These are phyloP conservation scores for Blepharisma japonicum DNA, from an alignment of 73 alveolate genomes.

Conservation along the genomic window DNA sequence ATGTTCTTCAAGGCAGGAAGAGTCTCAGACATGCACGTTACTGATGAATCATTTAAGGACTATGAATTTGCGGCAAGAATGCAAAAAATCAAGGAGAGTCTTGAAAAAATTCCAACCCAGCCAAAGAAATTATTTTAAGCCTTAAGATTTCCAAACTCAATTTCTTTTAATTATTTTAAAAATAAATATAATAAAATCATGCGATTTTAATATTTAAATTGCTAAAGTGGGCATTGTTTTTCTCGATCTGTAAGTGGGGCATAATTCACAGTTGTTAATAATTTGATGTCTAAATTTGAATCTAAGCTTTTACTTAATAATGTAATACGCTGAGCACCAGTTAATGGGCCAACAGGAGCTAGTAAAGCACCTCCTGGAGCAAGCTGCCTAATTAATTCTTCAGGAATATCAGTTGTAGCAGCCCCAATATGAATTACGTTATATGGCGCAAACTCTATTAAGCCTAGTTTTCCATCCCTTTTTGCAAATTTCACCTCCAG, in stretches of 20 bases:
- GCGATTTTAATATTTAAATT: no score
- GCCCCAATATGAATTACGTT: conserved; percentile 86
- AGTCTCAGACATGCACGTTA: no score
- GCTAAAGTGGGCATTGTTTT: conserved; percentile 7
- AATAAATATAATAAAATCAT: no score
- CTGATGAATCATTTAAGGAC: no score
- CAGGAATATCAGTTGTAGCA: conserved; percentile 44
- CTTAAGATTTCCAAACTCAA: no score
- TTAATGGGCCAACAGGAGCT: conserved; percentile 59
- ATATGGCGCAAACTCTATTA: conserved; percentile 60
- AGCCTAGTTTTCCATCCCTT: conserved; percentile 77
- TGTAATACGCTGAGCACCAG: conserved; percentile 6
- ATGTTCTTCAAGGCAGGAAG: no score
- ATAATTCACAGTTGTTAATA: background rate
- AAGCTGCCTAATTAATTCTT: conserved; percentile 36
- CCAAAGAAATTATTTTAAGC: no score
- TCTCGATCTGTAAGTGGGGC: conserved; percentile 28
- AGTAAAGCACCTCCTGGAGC: conserved; percentile 51
- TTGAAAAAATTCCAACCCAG: no score
- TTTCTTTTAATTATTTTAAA: no score
- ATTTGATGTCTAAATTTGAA: background rate
- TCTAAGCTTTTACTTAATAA: background rate
- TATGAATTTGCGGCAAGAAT: no score
- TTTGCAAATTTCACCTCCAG: conserved; percentile 16
- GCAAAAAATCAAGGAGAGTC: no score